These are phyloP conservation scores for Calcarisporium arbuscula DNA, from an alignment of 2,329 filamentous ascomycete species.

Conservation along the genomic window DNA sequence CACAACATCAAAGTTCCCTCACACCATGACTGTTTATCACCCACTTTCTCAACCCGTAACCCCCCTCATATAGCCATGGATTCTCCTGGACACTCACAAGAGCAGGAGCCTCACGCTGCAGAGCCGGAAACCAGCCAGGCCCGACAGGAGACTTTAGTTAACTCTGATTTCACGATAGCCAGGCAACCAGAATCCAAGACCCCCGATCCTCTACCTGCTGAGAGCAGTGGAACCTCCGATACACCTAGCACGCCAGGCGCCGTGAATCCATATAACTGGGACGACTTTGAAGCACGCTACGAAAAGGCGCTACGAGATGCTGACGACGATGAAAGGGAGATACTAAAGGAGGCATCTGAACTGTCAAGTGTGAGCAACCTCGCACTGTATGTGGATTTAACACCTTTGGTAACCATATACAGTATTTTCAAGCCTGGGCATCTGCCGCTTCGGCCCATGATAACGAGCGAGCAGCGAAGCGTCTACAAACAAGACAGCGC, in stretches of 20 bases:
- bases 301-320: conserved; percentile 57
- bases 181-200: conserved; percentile 21
- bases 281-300: conserved; percentile 66
- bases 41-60: too few relatives aligned
- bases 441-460: conserved; percentile 66
- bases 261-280: conserved; percentile 65
- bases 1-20: too few relatives aligned
- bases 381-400: neutral
- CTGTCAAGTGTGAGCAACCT: conserved; percentile 54
- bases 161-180: conserved; percentile 15
- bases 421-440: conserved; percentile 81
- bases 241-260: conserved; percentile 45
- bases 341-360: conserved; percentile 60
- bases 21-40: too few relatives aligned
- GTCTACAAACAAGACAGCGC: conserved; percentile 71
- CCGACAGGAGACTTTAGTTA: conserved; percentile 12
- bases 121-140: too few relatives aligned
- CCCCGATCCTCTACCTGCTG: conserved; percentile 27
- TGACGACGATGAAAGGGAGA: conserved; percentile 54
- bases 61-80: too few relatives aligned
- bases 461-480: conserved; percentile 68
- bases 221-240: conserved; percentile 18
- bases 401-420: neutral
- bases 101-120: too few relatives aligned
- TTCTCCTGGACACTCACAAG: too few relatives aligned